Percentiles rank a stretch among this genome's conserved stretches.
These are phyloP conservation scores for Cladobotryum protrusum DNA, from an alignment of 2,329 filamentous ascomycete species.

Conservation along the genomic window DNA sequence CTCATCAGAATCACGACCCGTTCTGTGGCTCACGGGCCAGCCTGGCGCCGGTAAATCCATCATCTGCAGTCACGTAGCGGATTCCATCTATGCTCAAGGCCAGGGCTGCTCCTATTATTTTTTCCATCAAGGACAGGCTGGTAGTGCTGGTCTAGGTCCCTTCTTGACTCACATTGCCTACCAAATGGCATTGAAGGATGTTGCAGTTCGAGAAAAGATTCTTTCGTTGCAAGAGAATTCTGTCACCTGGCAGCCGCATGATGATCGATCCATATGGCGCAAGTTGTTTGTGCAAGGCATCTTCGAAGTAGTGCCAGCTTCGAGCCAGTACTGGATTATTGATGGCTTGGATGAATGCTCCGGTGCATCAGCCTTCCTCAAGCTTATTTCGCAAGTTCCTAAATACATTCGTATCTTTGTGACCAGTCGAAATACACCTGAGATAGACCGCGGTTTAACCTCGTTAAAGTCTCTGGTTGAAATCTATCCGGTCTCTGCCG, in stretches of 20 bases:
- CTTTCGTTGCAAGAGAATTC: background rate
- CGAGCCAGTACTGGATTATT: conserved; percentile 5
- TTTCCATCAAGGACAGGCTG: background rate
- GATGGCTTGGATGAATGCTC: conserved; percentile 5
- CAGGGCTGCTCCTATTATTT: conserved; percentile 5
- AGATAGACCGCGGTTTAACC: background rate
- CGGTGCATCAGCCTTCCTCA: background rate
- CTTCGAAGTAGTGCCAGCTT: background rate
- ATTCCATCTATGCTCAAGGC: background rate
- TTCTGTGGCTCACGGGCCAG: conserved; percentile 4
- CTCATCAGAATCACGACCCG: background rate
- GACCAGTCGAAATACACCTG: background rate
- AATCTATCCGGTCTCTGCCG: background rate
- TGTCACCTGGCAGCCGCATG: background rate
- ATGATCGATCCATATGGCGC: conserved; percentile 1
- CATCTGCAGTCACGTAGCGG: conserved; percentile 1
- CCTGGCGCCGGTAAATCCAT: conserved; percentile 7
- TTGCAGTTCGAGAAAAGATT: background rate
- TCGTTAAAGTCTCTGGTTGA: background rate
- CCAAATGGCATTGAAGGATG: background rate
- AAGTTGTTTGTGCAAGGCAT: conserved; percentile 8
- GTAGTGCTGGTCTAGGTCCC: background rate
- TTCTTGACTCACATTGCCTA: background rate
- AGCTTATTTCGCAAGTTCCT: background rate
- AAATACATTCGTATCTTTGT: background rate